These are phyloP conservation scores for Cladosporium sp. DNA, from an alignment of 2,329 filamentous ascomycete species.

Conservation along the genomic window DNA sequence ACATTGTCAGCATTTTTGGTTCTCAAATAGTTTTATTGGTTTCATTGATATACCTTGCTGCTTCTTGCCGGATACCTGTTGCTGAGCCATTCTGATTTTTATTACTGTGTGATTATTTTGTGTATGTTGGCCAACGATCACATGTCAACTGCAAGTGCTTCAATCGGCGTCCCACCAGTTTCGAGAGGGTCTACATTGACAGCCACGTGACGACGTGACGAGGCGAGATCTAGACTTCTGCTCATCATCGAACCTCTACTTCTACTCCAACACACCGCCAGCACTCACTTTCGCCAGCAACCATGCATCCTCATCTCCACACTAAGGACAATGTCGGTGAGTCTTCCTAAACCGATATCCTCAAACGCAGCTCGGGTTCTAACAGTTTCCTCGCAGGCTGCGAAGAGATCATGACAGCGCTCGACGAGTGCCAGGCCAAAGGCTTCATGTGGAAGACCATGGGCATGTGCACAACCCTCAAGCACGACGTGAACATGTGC, in stretches of 20 bases:
- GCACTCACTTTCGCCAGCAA: constrained; percentile 5
- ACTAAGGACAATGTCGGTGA: constrained; percentile 87
- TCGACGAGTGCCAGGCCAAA: constrained; percentile 91
- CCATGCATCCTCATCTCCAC: constrained; percentile 96
- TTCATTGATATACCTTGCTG: constrained; percentile 62
- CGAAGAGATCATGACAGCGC: constrained; percentile 87
- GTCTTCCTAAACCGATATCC: constrained; percentile 23
- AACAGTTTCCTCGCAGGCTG: constrained; percentile 63
- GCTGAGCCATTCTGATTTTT: constrained; percentile 46
- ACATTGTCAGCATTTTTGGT: not conserved
- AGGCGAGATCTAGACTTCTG: constrained; percentile 11
- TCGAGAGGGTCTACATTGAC: not conserved
- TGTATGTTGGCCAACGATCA: not conserved
- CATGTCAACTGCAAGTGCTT: constrained; percentile 7
- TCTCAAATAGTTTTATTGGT: not conserved
- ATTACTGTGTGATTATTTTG: not conserved
- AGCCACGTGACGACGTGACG: constrained; percentile 8
- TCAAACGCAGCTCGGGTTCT: not conserved
- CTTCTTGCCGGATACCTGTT: constrained; percentile 62
- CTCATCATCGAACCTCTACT: not conserved
- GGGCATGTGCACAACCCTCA: constrained; percentile 86
- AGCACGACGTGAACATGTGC: constrained; percentile 81
- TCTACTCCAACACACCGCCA: constrained; percentile 4
- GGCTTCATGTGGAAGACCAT: constrained; percentile 91
- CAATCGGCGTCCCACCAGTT: constrained; percentile 13